phyloP scores from a whole-genome alignment of 2,329 filamentous ascomycete genomes.

The Colletotrichum sp. region DNA sequence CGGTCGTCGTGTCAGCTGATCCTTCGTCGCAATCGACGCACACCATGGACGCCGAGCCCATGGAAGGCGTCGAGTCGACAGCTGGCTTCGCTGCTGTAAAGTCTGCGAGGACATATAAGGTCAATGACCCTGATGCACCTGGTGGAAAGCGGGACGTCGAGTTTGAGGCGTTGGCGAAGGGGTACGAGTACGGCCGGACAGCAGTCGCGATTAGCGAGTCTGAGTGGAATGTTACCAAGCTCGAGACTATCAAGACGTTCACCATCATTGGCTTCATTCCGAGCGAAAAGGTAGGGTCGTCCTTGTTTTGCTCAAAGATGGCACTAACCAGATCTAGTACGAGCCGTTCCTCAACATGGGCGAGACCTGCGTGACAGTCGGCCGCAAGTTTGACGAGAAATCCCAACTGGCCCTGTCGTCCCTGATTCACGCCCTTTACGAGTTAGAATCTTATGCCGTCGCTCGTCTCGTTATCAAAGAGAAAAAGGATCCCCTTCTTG shows the following conservation, averaged over 20 bases:
- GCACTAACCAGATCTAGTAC: constrained; percentile 58
- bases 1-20: constrained; percentile 68
- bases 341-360: constrained; percentile 87
- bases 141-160: constrained; percentile 84
- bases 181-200: constrained; percentile 91
- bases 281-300: constrained; percentile 61
- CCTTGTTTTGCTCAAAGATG: not conserved
- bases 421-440: constrained; percentile 84
- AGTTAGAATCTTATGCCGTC: constrained; percentile 84
- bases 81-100: constrained; percentile 71
- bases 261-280: constrained; percentile 88
- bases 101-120: constrained; percentile 78
- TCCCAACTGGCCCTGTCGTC: constrained; percentile 87
- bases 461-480: constrained; percentile 87
- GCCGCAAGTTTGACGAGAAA: constrained; percentile 79
- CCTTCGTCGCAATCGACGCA: constrained; percentile 54
- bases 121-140: constrained; percentile 75
- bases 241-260: constrained; percentile 77
- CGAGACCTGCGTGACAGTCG: constrained; percentile 77
- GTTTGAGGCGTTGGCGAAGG: constrained; percentile 85
- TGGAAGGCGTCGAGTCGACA: constrained; percentile 52
- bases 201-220: constrained; percentile 88
- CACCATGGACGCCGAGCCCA: constrained; percentile 51
- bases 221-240: constrained; percentile 86
- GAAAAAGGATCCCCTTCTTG: constrained; percentile 75